A percentile compares a stretch with the other conserved stretches of the same genome.
These are phyloP conservation scores for Aspergillus campestris DNA, from an alignment of 495 filamentous ascomycete species.

Conservation along the genomic window DNA sequence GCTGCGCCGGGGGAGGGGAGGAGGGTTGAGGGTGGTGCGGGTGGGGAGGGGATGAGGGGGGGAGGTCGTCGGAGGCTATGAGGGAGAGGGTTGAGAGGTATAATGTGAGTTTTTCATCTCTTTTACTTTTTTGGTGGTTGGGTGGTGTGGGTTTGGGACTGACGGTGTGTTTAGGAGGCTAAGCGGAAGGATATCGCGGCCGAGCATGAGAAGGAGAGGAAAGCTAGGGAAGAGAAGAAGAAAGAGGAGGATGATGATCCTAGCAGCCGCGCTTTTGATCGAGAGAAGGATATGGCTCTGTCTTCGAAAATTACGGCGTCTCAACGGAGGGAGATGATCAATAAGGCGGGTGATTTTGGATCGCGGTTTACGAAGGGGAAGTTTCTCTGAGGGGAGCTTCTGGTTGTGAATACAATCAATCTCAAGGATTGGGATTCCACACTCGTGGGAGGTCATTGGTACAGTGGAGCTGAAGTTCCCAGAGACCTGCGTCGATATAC, in stretches of 20 bases:
- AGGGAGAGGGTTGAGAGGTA: slow-evolving; percentile 50
- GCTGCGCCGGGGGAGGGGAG: slow-evolving; percentile 4
- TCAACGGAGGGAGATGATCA: slow-evolving; percentile 72
- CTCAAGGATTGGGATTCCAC: too few relatives aligned
- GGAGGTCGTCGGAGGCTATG: slow-evolving; percentile 28
- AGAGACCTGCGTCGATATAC: too few relatives aligned
- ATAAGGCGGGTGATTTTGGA: slow-evolving; percentile 72
- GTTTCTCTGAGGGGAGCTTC: slow-evolving; percentile 30
- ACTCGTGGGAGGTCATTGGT: too few relatives aligned
- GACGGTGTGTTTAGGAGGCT: slow-evolving; percentile 35
- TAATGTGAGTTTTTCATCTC: slow-evolving; percentile 35
- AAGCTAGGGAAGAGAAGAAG: slow-evolving; percentile 30
- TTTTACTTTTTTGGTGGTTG: slow-evolving; percentile 1
- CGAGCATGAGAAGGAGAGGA: slow-evolving; percentile 46
- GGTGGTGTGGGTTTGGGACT: neutral
- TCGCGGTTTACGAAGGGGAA: slow-evolving; percentile 73
- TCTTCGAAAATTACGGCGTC: slow-evolving; percentile 62
- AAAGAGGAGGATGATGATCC: slow-evolving; percentile 92
- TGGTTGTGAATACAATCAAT: too few relatives aligned
- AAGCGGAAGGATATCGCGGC: slow-evolving; percentile 56
- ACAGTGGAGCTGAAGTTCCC: too few relatives aligned
- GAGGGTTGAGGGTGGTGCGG: neutral
- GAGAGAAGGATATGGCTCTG: slow-evolving; percentile 87
- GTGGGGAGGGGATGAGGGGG: neutral
- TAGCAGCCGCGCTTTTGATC: slow-evolving; percentile 78